Base-by-base conservation (phyloP, 176 grass and related monocot species). In the Themeda triandra region DNA sequence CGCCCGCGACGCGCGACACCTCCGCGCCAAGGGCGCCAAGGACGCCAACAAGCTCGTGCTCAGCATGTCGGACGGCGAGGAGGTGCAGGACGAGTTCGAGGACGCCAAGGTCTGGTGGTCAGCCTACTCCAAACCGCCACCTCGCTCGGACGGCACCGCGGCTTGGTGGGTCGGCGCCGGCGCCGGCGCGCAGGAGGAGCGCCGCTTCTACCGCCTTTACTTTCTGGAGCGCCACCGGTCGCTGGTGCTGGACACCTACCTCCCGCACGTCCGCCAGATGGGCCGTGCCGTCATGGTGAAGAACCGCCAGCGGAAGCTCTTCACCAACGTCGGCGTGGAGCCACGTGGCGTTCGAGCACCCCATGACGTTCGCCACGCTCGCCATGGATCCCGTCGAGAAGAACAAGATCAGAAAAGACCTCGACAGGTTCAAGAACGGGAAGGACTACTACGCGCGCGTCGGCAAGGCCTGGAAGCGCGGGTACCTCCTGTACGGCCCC, bases 261-360 rank as follows among this genome's bases (percentile, higher is more conserved):
- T 92, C 45, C 75, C 80, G 4, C 66, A 42, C 36, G 72, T 90
- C 29, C 51, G 82, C 2, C 56, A 7, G 63, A 45, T 53, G 19
- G 91, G 91, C 18, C 91, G 87, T 59, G 71, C 45, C 76, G 71
- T 85, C 45, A 71, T 80, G 53, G 78, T 90, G 4, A 21, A 25
- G 46, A 92, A 90, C 77, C 84, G 91, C 0, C 87, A 77, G 58
- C 65, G 87, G 19, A 89, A 90, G 84, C 91, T 92, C 65, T 85
- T 84, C 81, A 90, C 87, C 44, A 92, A 90, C 85, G 36, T 86
- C 79, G 49, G 69, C 58, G 1, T 92, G 91, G 91, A 92, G 66
- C 72, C 91, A 92, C 56, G 87, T 92, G 0, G 56, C 51, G 30
- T 92, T 90, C 78, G 81, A 92, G 87, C 91, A 92, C 87, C 91